Percentiles rank a stretch among this genome's conserved stretches.
These are phyloP conservation scores for Cladosporium sp. DNA, from an alignment of 2,329 filamentous ascomycete genomes.

Conservation along the genomic window DNA sequence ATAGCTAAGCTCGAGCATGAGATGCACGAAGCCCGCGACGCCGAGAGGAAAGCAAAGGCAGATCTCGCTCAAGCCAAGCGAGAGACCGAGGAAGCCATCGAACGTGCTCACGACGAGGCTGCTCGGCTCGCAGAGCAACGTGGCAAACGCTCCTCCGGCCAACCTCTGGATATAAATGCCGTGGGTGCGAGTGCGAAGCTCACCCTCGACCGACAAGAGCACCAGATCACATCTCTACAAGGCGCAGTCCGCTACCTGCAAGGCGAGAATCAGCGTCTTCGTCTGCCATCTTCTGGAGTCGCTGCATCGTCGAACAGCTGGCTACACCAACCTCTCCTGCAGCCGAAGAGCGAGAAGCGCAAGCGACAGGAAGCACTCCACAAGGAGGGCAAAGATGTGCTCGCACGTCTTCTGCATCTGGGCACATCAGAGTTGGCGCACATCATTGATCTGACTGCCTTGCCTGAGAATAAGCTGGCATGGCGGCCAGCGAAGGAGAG, in stretches of 20 bases:
- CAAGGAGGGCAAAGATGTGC: conserved; percentile 60
- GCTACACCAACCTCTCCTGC: conserved; percentile 58
- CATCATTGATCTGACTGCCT: conserved; percentile 55
- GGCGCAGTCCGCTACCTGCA: conserved; percentile 64
- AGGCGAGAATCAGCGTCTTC: conserved; percentile 61
- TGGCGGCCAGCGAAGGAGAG: conserved; percentile 64
- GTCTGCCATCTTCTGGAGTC: conserved; percentile 37
- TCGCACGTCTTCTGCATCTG: conserved; percentile 62
- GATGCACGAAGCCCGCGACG: conserved; percentile 28
- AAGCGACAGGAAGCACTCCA: conserved; percentile 48
- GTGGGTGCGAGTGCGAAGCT: conserved; percentile 68
- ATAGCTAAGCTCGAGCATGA: conserved; percentile 60
- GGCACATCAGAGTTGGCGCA: conserved; percentile 45
- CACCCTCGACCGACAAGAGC: conserved; percentile 64
- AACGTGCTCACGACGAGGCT: conserved; percentile 28
- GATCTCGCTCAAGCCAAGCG: conserved; percentile 24
- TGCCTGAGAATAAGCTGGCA: conserved; percentile 58
- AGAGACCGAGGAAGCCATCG: conserved; percentile 25
- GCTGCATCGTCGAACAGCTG: conserved; percentile 48
- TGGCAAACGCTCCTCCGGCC: conserved; percentile 47
- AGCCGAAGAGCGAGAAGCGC: conserved; percentile 36
- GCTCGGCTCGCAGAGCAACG: conserved; percentile 24
- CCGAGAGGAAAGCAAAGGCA: conserved; percentile 54
- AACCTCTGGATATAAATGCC: conserved; percentile 59
- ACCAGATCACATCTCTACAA: conserved; percentile 61